Evolutionary conservation across 306 rosid species (phyloP).

Genomic region (Echinosophora koreensis): DNA sequence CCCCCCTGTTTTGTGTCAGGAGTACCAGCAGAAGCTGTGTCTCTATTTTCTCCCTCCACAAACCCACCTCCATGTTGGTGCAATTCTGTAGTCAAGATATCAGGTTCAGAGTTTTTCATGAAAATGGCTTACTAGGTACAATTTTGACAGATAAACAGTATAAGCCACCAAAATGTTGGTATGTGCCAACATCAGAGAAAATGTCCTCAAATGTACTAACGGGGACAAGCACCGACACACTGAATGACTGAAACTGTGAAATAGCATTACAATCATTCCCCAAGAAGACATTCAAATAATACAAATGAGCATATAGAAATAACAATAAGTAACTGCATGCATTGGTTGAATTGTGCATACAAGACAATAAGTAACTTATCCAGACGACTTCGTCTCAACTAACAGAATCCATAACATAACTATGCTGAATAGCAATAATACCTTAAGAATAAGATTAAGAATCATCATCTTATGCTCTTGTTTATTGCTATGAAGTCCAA

Average conservation of each 20-base stretch:
- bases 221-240: constrained; percentile 25
- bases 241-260: constrained; percentile 21
- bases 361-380: not conserved
- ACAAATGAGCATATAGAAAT: constrained; percentile 6
- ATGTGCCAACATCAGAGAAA: constrained; percentile 27
- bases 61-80: constrained; percentile 94
- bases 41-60: constrained; percentile 82
- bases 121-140: constrained; percentile 9
- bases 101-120: constrained; percentile 28
- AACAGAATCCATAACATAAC: not conserved
- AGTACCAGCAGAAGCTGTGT: constrained; percentile 57
- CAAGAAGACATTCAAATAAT: not conserved
- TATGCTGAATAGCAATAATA: not conserved
- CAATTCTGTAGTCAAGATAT: constrained; percentile 65
- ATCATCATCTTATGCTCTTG: constrained; percentile 14
- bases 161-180: constrained; percentile 8
- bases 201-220: constrained; percentile 2
- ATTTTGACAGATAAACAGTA: not conserved
- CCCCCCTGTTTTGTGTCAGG: constrained; percentile 79
- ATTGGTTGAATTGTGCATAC: not conserved
- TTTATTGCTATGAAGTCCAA: not conserved
- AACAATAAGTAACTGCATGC: not conserved
- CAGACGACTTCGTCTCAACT: not conserved
- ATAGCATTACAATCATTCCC: constrained; percentile 3
- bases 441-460: not conserved